Conservation (phyloP, 345 rosid species). For the Angophora floribunda region DNA sequence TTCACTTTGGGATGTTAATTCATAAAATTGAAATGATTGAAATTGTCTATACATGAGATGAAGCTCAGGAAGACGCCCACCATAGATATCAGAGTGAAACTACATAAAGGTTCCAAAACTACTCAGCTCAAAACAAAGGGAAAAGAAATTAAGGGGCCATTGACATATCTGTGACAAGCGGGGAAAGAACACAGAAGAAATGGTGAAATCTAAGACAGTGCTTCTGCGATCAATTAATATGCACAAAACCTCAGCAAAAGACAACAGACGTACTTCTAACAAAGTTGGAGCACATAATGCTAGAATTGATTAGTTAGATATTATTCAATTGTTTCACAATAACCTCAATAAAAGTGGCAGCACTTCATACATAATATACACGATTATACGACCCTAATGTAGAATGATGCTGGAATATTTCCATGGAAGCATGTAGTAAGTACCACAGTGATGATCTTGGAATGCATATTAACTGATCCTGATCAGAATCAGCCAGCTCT, state of each 20-base stretch:
- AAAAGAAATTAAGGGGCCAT: neutral
- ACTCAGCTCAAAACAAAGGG: neutral
- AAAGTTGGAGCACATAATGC: neutral
- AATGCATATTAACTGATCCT: slow-evolving; percentile 7
- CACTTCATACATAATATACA: neutral
- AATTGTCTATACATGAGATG: neutral
- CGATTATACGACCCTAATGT: neutral
- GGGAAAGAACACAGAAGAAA: neutral
- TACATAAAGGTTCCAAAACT: neutral
- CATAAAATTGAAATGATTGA: neutral
- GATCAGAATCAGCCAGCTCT: slow-evolving; percentile 30
- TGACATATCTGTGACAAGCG: neutral
- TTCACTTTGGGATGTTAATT: neutral
- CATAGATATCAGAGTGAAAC: neutral
- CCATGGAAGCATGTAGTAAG: neutral
- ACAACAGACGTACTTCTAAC: neutral
- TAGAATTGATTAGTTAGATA: neutral
- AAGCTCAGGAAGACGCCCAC: neutral
- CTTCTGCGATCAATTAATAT: neutral
- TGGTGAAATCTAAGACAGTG: neutral
- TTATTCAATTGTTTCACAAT: neutral
- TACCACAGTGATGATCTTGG: slow-evolving; percentile 58
- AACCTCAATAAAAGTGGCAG: neutral
- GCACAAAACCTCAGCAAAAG: neutral
- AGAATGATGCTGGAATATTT: neutral